phyloP scores from a whole-genome alignment of 1,139 yeast genomes.

The Geotrichum carabidarum region DNA sequence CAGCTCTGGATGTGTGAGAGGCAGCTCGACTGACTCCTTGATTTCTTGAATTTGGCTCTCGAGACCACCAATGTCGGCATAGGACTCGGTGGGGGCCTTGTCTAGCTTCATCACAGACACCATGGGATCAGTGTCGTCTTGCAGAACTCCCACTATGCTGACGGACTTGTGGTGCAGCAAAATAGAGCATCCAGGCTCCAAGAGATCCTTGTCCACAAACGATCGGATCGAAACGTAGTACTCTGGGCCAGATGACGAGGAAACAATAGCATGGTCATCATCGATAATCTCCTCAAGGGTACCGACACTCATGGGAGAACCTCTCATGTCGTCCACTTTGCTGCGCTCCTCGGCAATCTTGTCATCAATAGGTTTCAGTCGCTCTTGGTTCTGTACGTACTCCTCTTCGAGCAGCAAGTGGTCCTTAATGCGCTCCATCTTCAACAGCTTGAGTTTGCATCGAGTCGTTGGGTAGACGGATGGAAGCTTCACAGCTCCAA shows the following conservation, averaged over 20 bases:
- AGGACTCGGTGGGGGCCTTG: slow-evolving; percentile 94
- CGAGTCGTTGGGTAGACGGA: slow-evolving; percentile 87
- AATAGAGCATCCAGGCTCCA: slow-evolving; percentile 98
- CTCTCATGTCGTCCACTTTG: slow-evolving; percentile 91
- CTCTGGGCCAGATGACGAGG: slow-evolving; percentile 94
- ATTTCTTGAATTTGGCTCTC: slow-evolving; percentile 96
- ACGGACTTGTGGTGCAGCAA: slow-evolving; percentile 92
- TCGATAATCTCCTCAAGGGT: slow-evolving; percentile 94
- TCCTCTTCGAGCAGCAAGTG: slow-evolving; percentile 93
- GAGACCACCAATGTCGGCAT: slow-evolving; percentile 96
- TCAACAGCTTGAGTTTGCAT: slow-evolving; percentile 81
- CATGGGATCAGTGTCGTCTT: slow-evolving; percentile 97
- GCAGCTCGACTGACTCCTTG: slow-evolving; percentile 95
- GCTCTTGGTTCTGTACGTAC: slow-evolving; percentile 91
- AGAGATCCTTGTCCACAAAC: slow-evolving; percentile 92
- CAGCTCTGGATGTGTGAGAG: slow-evolving; percentile 93
- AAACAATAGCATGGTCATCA: slow-evolving; percentile 97
- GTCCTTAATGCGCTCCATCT: slow-evolving; percentile 94
- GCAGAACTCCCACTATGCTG: slow-evolving; percentile 89
- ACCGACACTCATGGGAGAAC: slow-evolving; percentile 95
- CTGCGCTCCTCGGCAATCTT: slow-evolving; percentile 94
- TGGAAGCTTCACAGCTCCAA: slow-evolving; percentile 80
- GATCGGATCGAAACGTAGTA: slow-evolving; percentile 93
- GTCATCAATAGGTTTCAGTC: slow-evolving; percentile 92
- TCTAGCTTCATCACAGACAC: slow-evolving; percentile 96